These are phyloP conservation scores for Pholiota microspora DNA, from an alignment of 768 basidiomycete species.

Conservation along the genomic window DNA sequence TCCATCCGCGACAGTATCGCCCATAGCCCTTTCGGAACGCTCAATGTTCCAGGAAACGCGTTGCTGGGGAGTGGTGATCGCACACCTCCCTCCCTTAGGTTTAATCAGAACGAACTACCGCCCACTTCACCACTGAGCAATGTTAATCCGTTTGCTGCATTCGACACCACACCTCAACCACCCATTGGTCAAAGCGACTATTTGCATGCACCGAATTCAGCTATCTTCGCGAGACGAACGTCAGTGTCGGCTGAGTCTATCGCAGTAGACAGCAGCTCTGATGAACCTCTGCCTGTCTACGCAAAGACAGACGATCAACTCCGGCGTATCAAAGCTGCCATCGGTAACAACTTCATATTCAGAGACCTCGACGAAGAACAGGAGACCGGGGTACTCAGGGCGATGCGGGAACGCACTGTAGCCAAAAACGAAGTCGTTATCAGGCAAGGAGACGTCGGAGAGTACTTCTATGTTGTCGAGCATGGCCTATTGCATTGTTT, in stretches of 20 bases:
- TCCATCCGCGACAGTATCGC: slow-evolving; percentile 55
- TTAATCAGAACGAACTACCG: slow-evolving; percentile 56
- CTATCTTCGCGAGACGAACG: slow-evolving; percentile 84
- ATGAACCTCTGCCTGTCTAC: slow-evolving; percentile 72
- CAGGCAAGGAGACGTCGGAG: slow-evolving; percentile 94
- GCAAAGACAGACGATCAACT: slow-evolving; percentile 84
- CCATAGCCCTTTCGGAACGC: slow-evolving; percentile 72
- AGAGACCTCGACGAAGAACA: slow-evolving; percentile 96
- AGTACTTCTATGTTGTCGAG: slow-evolving; percentile 98
- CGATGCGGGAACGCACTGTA: slow-evolving; percentile 88
- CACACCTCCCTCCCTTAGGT: slow-evolving; percentile 55
- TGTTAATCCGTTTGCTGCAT: slow-evolving; percentile 51
- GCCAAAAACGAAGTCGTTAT: slow-evolving; percentile 85
- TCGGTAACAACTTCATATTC: slow-evolving; percentile 90
- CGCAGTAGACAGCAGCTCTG: slow-evolving; percentile 65
- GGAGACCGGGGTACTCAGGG: slow-evolving; percentile 86
- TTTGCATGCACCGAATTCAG: slow-evolving; percentile 70
- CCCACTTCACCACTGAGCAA: slow-evolving; percentile 61
- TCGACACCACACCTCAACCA: slow-evolving; percentile 45
- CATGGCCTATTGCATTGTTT: slow-evolving; percentile 83
- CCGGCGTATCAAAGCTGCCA: slow-evolving; percentile 82
- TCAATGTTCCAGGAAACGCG: slow-evolving; percentile 82
- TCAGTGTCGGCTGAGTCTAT: slow-evolving; percentile 98
- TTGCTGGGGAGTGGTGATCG: slow-evolving; percentile 51
- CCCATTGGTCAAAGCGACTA: slow-evolving; percentile 58